These are phyloP conservation scores for Grigorovia yakushimaensis DNA, from an alignment of 805 yeast genomes.

Conservation along the genomic window DNA sequence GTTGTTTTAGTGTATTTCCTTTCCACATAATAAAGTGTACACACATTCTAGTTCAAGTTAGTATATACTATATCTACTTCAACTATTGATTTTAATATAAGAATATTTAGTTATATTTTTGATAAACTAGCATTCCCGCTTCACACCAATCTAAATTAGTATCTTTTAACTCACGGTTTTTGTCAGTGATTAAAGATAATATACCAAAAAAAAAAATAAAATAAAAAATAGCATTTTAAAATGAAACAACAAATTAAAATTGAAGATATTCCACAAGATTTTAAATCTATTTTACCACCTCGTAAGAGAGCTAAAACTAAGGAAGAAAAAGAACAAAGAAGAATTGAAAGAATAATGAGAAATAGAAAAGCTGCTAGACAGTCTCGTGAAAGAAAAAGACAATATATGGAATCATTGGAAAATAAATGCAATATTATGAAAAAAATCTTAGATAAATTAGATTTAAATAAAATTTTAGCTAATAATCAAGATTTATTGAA, in stretches of 20 bases:
- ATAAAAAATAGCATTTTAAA: no score
- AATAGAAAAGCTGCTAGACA: conserved; percentile 97
- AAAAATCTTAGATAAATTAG: conserved; percentile 14
- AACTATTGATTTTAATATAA: no score
- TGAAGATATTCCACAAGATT: conserved; percentile 7
- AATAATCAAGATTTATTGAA: background rate
- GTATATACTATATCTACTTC: background rate
- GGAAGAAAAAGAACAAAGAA: conserved; percentile 94
- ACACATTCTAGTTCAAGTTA: background rate
- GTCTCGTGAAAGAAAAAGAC: conserved; percentile 90
- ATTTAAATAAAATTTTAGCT: conserved; percentile 7
- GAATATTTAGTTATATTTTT: background rate
- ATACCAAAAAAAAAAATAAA: background rate
- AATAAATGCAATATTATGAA: conserved; percentile 30
- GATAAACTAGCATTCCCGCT: background rate
- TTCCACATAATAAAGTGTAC: background rate
- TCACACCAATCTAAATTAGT: background rate
- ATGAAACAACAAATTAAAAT: background rate
- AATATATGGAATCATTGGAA: conserved; percentile 81
- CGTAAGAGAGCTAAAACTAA: conserved; percentile 93
- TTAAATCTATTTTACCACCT: conserved; percentile 65
- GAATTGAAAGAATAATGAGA: conserved; percentile 84
- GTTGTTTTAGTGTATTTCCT: background rate
- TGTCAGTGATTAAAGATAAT: background rate
- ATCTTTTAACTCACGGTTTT: no score